Evolutionary conservation across 805 yeast species (phyloP).

Genomic region (Ogataea corticis): DNA sequence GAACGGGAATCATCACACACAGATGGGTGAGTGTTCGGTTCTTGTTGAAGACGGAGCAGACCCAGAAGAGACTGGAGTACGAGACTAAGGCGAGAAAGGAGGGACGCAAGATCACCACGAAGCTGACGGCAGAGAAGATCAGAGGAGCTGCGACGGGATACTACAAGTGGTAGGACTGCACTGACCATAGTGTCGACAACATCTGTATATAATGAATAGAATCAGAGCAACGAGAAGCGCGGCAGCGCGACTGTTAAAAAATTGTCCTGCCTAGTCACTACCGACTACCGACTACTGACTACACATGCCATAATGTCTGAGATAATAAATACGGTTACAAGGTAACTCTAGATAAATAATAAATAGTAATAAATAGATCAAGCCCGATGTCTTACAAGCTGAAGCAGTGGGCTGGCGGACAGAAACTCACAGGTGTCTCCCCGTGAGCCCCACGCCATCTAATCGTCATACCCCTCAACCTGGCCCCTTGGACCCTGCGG

Average conservation of each 20-base stretch:
- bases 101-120: conserved; percentile 43
- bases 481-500: conserved; percentile 54
- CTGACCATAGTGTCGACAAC: too few relatives aligned
- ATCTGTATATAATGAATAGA: conserved; percentile 2
- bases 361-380: not conserved
- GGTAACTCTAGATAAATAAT: conserved; percentile 4
- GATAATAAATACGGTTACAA: not conserved
- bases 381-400: too few relatives aligned
- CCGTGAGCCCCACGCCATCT: conserved; percentile 9
- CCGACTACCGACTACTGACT: too few relatives aligned
- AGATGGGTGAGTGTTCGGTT: conserved; percentile 81
- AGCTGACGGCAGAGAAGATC: conserved; percentile 44
- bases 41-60: conserved; percentile 66
- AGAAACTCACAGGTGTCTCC: too few relatives aligned
- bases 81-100: conserved; percentile 53
- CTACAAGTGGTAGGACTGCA: conserved; percentile 53
- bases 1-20: conserved; percentile 76
- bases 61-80: conserved; percentile 58
- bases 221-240: too few relatives aligned
- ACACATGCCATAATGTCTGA: too few relatives aligned
- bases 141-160: conserved; percentile 52
- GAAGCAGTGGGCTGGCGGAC: too few relatives aligned
- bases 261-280: too few relatives aligned
- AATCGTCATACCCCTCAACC: conserved; percentile 59
- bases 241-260: too few relatives aligned